Conservation (phyloP, 768 basidiomycete genomes). For the Termitomyces sp. region DNA sequence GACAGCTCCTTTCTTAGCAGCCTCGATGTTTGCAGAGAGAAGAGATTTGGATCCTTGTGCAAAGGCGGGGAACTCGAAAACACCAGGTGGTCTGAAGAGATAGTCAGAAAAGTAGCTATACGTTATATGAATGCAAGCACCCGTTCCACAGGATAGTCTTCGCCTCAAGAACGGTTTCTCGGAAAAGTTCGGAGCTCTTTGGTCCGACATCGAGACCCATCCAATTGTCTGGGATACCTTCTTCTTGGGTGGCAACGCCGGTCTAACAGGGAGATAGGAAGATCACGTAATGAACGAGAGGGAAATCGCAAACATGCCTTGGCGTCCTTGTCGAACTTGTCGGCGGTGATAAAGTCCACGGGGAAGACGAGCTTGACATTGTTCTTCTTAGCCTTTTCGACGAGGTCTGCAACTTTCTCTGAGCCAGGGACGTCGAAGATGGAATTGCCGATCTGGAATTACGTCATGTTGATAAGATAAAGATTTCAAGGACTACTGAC, state of each 20-base stretch:
- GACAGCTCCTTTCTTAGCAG: conserved; percentile 77
- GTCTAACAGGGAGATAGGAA: conserved; percentile 45
- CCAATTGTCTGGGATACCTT: conserved; percentile 91
- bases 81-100: conserved; percentile 77
- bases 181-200: conserved; percentile 77
- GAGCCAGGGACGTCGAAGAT: conserved; percentile 89
- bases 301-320: conserved; percentile 38
- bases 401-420: conserved; percentile 73
- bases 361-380: conserved; percentile 95
- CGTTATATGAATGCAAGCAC: conserved; percentile 30
- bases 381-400: conserved; percentile 90
- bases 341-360: conserved; percentile 88
- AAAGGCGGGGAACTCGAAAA: conserved; percentile 95
- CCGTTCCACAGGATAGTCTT: conserved; percentile 99
- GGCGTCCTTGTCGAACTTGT: conserved; percentile 94
- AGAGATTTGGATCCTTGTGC: conserved; percentile 79
- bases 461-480: not conserved
- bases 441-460: conserved; percentile 80
- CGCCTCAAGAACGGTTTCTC: conserved; percentile 71
- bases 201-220: conserved; percentile 93
- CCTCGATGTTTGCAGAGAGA: conserved; percentile 81
- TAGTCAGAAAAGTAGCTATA: not conserved
- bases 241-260: conserved; percentile 66
- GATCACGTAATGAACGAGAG: not conserved
- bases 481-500: conserved; percentile 27